A percentile compares a stretch with the other conserved stretches of the same genome.
phyloP scores from a whole-genome alignment of 2,329 filamentous ascomycete species.

The Penicillium sp. region DNA sequence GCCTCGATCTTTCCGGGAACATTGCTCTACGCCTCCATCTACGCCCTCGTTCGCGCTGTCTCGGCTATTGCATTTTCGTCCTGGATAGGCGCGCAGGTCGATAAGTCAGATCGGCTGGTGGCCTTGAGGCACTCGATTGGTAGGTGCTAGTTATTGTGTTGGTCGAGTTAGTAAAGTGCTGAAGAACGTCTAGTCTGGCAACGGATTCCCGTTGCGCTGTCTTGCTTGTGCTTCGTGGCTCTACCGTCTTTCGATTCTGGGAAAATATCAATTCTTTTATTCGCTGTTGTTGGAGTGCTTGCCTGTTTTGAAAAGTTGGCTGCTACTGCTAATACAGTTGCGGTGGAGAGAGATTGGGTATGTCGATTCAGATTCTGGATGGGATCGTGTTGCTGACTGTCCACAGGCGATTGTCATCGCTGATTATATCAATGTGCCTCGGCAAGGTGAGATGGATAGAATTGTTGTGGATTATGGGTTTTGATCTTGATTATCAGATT shows the following conservation, averaged over 20 bases:
- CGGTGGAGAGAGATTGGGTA: constrained; percentile 66
- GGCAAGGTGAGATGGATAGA: constrained; percentile 31
- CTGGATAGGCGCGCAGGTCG: constrained; percentile 55
- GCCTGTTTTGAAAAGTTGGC: constrained; percentile 65
- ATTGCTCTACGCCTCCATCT: constrained; percentile 61
- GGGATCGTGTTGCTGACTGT: no score
- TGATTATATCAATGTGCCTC: constrained; percentile 32
- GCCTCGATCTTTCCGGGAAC: constrained; percentile 54
- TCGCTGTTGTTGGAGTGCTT: constrained; percentile 44
- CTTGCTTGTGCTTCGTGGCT: constrained; percentile 45
- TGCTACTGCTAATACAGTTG: constrained; percentile 59
- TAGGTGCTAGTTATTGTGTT: constrained; percentile 11
- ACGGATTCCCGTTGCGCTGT: constrained; percentile 41
- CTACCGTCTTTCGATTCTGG: constrained; percentile 20
- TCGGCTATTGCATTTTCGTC: constrained; percentile 56
- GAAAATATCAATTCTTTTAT: constrained; percentile 18
- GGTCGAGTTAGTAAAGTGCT: background rate
- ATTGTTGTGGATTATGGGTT: constrained; percentile 23
- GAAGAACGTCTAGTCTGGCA: constrained; percentile 28
- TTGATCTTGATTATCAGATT: constrained; percentile 22
- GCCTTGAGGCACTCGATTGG: constrained; percentile 50
- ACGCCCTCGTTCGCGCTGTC: constrained; percentile 56
- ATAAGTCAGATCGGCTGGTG: constrained; percentile 48
- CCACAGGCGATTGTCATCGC: constrained; percentile 30
- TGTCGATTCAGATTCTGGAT: constrained; percentile 3